These are phyloP conservation scores for Exophiala xenobiotica DNA, from an alignment of 2,329 filamentous ascomycete genomes.

Conservation along the genomic window DNA sequence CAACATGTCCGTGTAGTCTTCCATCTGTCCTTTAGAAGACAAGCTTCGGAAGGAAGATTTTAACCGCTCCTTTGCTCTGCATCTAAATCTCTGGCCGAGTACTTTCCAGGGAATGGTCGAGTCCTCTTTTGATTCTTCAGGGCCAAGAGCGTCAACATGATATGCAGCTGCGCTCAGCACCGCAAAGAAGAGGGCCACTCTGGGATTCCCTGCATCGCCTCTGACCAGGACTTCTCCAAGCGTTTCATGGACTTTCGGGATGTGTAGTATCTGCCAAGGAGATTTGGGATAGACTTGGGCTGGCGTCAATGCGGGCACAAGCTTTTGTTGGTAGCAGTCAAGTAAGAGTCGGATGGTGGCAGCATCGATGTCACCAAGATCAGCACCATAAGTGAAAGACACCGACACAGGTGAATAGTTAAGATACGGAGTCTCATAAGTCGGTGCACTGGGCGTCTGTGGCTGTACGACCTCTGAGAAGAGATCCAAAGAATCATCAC, in stretches of 20 bases:
- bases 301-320: no score
- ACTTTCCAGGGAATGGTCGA: not conserved
- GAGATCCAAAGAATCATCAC: no score
- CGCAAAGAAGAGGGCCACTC: not conserved
- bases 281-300: no score
- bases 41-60: conserved; percentile 1
- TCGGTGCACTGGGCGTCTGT: no score
- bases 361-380: no score
- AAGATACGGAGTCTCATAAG: no score
- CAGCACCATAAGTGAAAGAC: no score
- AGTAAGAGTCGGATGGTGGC: no score
- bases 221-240: conserved; percentile 8
- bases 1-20: conserved; percentile 11
- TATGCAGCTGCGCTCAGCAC: conserved; percentile 4
- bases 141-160: conserved; percentile 3
- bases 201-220: not conserved
- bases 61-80: conserved; percentile 6
- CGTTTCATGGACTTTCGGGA: conserved; percentile 9
- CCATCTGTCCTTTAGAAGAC: not conserved
- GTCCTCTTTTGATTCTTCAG: not conserved
- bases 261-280: conserved; percentile 4
- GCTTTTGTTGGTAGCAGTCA: no score
- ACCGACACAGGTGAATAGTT: no score
- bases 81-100: not conserved
- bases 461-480: no score